These are phyloP conservation scores for Podila epicladia DNA, from an alignment of 192 early-diverging fungal genomes.

Conservation along the genomic window DNA sequence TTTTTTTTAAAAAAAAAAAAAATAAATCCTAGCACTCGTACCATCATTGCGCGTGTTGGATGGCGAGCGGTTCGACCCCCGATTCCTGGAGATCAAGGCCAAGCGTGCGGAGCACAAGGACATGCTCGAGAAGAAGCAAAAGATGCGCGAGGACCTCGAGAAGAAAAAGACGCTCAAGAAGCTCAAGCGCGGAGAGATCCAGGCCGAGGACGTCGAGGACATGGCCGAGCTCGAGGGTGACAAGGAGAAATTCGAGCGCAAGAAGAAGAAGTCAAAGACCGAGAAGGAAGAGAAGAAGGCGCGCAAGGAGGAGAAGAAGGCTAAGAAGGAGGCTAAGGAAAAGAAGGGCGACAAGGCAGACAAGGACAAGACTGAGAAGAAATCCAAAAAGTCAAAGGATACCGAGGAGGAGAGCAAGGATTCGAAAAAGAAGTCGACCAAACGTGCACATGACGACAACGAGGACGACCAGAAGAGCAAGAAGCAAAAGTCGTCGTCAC, in stretches of 20 bases:
- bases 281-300: constrained; percentile 33
- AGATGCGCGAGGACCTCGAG: constrained; percentile 59
- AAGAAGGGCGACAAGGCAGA: constrained; percentile 3
- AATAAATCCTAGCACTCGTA: constrained; percentile 62
- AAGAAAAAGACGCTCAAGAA: constrained; percentile 51
- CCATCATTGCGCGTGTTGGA: constrained; percentile 78
- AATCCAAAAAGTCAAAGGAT: constrained; percentile 22
- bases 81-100: constrained; percentile 72
- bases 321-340: constrained; percentile 19
- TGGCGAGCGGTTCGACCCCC: constrained; percentile 77
- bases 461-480: constrained; percentile 13
- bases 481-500: constrained; percentile 17
- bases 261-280: constrained; percentile 10
- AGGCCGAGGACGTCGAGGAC: constrained; percentile 20
- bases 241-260: constrained; percentile 34
- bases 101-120: constrained; percentile 66
- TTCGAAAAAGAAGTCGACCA: neutral
- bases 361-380: constrained; percentile 27
- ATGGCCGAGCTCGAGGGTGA: constrained; percentile 13
- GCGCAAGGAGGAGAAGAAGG: constrained; percentile 30
- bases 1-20: neutral
- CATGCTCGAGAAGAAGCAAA: constrained; percentile 56
- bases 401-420: neutral
- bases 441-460: neutral
- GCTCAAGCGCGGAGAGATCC: constrained; percentile 42